Evolutionary conservation across 176 grass and related monocot genomes (phyloP).

Genomic region (Aegilops umbellulata): DNA sequence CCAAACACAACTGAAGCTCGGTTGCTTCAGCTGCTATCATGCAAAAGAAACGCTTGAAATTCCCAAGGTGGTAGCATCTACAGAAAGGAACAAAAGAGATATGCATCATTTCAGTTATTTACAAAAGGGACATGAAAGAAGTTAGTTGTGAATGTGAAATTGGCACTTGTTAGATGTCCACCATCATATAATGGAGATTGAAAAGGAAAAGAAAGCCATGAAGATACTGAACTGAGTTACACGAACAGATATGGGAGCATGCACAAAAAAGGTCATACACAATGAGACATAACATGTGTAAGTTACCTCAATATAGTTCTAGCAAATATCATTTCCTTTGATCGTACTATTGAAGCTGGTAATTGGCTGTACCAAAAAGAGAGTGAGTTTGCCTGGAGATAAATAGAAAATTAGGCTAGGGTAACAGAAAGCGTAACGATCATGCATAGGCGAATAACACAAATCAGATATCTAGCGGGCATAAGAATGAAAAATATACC

Average conservation of each 20-base stretch:
- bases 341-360: slow-evolving; percentile 42
- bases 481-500: slow-evolving; percentile 42
- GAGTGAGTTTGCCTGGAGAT: slow-evolving; percentile 67
- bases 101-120: slow-evolving; percentile 2
- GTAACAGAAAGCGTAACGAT: slow-evolving; percentile 1
- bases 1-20: slow-evolving; percentile 63
- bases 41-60: slow-evolving; percentile 92
- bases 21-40: slow-evolving; percentile 64
- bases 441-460: not conserved
- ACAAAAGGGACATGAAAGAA: slow-evolving; percentile 17
- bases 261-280: slow-evolving; percentile 15
- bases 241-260: slow-evolving; percentile 6
- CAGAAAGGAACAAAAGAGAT: slow-evolving; percentile 20
- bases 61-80: slow-evolving; percentile 74
- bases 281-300: slow-evolving; percentile 1
- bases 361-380: slow-evolving; percentile 84
- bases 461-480: not conserved
- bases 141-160: slow-evolving; percentile 1
- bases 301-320: slow-evolving; percentile 77
- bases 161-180: not conserved
- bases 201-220: slow-evolving; percentile 15
- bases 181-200: not conserved
- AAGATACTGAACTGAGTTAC: not conserved
- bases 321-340: slow-evolving; percentile 88
- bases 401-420: slow-evolving; percentile 17